Conservation (phyloP, 163 green algal species). For the Scenedesmus sp. region DNA sequence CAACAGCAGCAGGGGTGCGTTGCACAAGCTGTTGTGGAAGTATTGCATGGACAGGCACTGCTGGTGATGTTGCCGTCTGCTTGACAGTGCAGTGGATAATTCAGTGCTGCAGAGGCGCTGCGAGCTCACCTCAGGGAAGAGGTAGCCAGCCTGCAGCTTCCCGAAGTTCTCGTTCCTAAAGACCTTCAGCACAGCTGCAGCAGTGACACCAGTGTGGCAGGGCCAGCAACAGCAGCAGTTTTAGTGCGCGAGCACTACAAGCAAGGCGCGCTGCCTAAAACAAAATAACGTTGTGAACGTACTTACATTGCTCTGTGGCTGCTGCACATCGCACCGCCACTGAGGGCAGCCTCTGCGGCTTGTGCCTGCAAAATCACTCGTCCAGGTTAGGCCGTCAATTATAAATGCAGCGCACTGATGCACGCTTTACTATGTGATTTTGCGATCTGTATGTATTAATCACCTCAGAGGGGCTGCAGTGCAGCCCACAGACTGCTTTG, state of each 20-base stretch:
- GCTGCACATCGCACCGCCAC: slow-evolving; percentile 39
- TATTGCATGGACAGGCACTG: background rate
- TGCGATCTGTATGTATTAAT: background rate
- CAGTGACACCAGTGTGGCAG: background rate
- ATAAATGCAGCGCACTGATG: background rate
- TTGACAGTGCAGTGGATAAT: background rate
- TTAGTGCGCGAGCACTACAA: background rate
- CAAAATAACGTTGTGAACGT: background rate
- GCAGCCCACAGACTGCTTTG: slow-evolving; percentile 33
- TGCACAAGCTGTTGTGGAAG: background rate
- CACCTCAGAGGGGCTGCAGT: background rate
- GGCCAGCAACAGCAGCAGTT: background rate
- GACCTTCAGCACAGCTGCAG: slow-evolving; percentile 55
- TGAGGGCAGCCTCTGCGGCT: background rate
- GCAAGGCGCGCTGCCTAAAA: background rate
- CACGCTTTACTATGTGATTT: background rate
- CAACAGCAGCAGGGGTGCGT: background rate
- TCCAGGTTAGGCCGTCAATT: background rate
- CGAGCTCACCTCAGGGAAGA: slow-evolving; percentile 95
- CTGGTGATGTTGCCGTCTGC: background rate
- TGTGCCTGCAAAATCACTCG: background rate
- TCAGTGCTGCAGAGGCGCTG: background rate
- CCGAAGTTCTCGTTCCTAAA: slow-evolving; percentile 95
- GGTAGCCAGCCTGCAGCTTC: slow-evolving; percentile 98
- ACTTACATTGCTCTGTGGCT: slow-evolving; percentile 48